Evolutionary conservation across 768 basidiomycete species (phyloP).

Genomic region (Tricholoma furcatifolium): DNA sequence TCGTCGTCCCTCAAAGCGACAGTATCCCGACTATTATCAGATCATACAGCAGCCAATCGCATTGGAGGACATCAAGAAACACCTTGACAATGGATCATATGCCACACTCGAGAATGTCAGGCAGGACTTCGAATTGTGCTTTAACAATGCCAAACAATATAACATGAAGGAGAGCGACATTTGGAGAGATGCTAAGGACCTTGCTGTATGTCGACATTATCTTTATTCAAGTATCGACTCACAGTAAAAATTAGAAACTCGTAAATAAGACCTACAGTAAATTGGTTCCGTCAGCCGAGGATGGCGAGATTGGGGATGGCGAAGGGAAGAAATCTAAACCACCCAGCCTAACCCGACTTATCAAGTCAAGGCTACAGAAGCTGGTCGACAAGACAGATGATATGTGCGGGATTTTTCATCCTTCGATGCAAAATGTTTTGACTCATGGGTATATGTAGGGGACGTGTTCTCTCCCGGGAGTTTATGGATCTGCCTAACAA

Average conservation of each 20-base stretch:
- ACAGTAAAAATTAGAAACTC: conserved; percentile 39
- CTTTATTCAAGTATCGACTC: conserved; percentile 5
- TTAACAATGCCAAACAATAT: conserved; percentile 79
- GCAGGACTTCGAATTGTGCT: conserved; percentile 74
- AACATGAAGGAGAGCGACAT: conserved; percentile 80
- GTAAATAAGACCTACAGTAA: conserved; percentile 48
- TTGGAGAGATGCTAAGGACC: conserved; percentile 77
- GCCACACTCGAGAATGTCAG: conserved; percentile 63
- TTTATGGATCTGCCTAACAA: conserved; percentile 86
- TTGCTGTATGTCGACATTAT: conserved; percentile 55
- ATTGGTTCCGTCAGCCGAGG: conserved; percentile 40
- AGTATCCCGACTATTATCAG: conserved; percentile 85
- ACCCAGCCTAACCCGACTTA: conserved; percentile 62
- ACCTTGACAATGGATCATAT: conserved; percentile 62
- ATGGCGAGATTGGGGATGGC: conserved; percentile 35
- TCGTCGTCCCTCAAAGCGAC: conserved; percentile 65
- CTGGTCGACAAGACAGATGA: conserved; percentile 72
- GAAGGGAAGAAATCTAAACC: conserved; percentile 54
- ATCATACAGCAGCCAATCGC: conserved; percentile 82
- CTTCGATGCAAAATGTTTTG: background rate
- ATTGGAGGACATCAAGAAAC: conserved; percentile 84
- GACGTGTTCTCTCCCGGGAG: conserved; percentile 62
- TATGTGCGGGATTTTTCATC: conserved; percentile 42
- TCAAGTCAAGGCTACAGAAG: conserved; percentile 71
- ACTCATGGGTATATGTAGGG: conserved; percentile 38